Evolutionary conservation across 495 filamentous ascomycete species (phyloP).

Genomic region (Penicillium macrosclerotiorum): DNA sequence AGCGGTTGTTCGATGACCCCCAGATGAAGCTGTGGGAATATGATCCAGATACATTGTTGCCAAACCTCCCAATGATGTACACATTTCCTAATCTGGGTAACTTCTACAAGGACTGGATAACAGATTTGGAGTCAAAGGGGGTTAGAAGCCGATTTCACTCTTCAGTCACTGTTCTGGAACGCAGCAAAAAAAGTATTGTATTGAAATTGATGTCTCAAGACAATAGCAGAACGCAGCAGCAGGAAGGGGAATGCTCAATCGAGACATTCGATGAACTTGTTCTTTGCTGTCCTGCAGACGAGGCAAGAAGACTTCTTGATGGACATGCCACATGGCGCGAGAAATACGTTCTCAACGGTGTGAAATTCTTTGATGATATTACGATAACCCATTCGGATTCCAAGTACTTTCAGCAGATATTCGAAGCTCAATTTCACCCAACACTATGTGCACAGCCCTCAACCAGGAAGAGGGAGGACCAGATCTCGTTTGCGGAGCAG

Average conservation of each 20-base stretch:
- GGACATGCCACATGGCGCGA: conserved; percentile 63
- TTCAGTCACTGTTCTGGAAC: conserved; percentile 56
- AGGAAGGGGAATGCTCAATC: conserved; percentile 8
- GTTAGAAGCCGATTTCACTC: conserved; percentile 65
- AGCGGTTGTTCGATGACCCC: conserved; percentile 70
- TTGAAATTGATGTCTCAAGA: conserved; percentile 15
- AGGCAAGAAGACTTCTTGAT: conserved; percentile 63
- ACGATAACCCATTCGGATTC: conserved; percentile 78
- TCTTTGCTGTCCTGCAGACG: conserved; percentile 67
- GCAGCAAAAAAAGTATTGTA: conserved; percentile 57
- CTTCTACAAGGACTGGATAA: conserved; percentile 70
- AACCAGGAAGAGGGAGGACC: conserved; percentile 44
- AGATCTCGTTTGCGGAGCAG: conserved; percentile 53
- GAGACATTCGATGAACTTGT: conserved; percentile 70
- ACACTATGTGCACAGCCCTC: conserved; percentile 50
- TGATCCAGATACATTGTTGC: conserved; percentile 63
- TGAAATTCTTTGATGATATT: conserved; percentile 79
- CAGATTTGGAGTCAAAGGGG: conserved; percentile 58
- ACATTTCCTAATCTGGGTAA: conserved; percentile 72
- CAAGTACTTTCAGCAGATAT: conserved; percentile 72
- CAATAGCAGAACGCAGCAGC: not conserved
- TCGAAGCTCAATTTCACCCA: conserved; percentile 65
- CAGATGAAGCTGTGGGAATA: conserved; percentile 77
- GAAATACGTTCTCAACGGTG: conserved; percentile 64
- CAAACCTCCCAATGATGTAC: conserved; percentile 75